Evolutionary conservation across 192 early-diverging fungal species (phyloP), one percentile per base, ranked within the genome.

Genomic region (Umbelopsis ramanniana): DNA sequence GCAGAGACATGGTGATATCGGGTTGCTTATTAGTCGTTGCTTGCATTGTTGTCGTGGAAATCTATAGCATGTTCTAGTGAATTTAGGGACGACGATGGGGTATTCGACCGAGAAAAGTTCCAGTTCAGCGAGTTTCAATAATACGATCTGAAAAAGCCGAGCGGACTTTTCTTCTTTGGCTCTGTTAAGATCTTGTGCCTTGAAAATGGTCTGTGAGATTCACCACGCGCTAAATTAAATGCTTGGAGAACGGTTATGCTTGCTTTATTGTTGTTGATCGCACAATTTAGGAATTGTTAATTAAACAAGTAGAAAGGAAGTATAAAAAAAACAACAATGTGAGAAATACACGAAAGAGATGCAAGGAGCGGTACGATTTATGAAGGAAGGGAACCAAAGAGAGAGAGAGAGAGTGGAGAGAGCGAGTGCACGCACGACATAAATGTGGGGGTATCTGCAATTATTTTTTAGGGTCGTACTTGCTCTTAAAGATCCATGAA

Each of bases 401-500:
- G 53, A 54, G 21, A n/a, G 22, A 53, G 52, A 10, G 53, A 24
- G 40, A 21, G 15, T 50, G 48, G 53, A 24, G 40, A 21, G 15
- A 15, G 48, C 48, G 35, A 63, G 17, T 35, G 57, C 57, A 15
- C 33, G 57, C 57, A 63, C 57, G 33, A 63, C 33, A 35, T 19
- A 63, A 63, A 63, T 54, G 26, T 22, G 57, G 19, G 57, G 57
- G 57, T 63, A 63, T 63, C 26, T 63, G 57, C 57, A 37, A 63
- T 63, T 63, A 63, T 22, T 63, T 29, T 63, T 63, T 63, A 63
- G 57, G 70, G 68, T 93, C 90, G 75, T 93, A 94, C 80, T 94
- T 94, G 35, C 86, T 83, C 74, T 94, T 94, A 66, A 84, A 91
- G 37, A 94, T 94, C 93, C 93, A 94, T 48, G 91, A 92, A 70